Evolutionary conservation across 129 eudicot genomes (phyloP), one percentile per base, ranked within the genome.

Genomic region (Chrysanthemum seticuspe): DNA sequence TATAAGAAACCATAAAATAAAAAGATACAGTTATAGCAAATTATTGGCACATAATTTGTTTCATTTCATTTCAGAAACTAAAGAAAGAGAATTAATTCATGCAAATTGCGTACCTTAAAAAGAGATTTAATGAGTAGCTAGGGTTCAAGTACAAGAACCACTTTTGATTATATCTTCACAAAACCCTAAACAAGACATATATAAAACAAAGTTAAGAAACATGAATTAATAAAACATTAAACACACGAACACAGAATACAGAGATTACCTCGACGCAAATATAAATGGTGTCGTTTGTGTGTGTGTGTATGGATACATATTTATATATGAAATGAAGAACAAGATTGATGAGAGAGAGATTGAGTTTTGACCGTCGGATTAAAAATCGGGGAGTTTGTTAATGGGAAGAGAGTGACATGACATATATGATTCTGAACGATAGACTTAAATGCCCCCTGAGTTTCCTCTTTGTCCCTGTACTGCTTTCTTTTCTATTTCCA

Each of bases 401-500:
- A 72, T 63, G 25, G 21, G 66, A 50, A 47, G 81, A 78, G 82
- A 65, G 82, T 60, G 82, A 78, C 82, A 78, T 72, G 82, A 78
- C 82, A 65, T 78, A 18, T 29, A 72, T 78, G 74, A 78, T 65
- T 78, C 82, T 78, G 82, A 78, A 55, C 78, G 48, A 65, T 57
- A 40, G 73, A 72, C 78, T 78, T 78, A 78, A 78, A 78, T 78
- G 82, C 82, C 78, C 82, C 82, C 78, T 78, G 82, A 78, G 78
- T 78, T 78, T 78, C 82, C 82, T 78, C 82, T 78, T 78, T 78
- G 82, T 78, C 82, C 78, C 78, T 78, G 78, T 78, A 72, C 82
- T 72, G 74, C 56, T 78, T 76, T 65, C 40, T 23, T 13, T 21
- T 65, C 31, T 57, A 72, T 78, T 78, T 78, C 55, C 82, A 72